Conservation (phyloP, 2,329 filamentous ascomycete genomes). For the Alternaria angustiovoidea region DNA sequence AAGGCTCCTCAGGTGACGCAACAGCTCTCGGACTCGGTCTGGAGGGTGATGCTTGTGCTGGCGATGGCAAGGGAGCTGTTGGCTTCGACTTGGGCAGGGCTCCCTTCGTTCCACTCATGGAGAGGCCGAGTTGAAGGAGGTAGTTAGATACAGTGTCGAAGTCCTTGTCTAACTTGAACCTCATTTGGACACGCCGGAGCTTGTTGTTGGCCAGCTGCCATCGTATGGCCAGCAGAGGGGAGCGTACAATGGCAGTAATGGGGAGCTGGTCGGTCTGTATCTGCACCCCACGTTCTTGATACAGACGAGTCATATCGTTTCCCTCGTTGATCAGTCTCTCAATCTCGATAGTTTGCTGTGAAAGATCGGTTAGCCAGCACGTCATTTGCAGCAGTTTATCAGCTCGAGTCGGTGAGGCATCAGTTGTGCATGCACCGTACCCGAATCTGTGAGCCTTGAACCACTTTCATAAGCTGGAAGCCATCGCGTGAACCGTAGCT, state of each 20-base stretch:
- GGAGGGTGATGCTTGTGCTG: background rate
- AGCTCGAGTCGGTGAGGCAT: background rate
- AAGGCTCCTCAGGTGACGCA: constrained; percentile 2
- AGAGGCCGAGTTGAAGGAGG: constrained; percentile 46
- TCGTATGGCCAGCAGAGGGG: constrained; percentile 52
- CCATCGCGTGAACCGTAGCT: constrained; percentile 36
- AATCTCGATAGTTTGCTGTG: constrained; percentile 35
- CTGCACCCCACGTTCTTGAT: constrained; percentile 36
- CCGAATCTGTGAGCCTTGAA: constrained; percentile 53
- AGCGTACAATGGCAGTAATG: constrained; percentile 54
- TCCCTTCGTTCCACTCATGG: constrained; percentile 29
- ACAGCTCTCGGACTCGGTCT: constrained; percentile 2
- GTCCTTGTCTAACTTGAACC: constrained; percentile 50
- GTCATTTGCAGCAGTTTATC: background rate
- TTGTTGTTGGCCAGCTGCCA: constrained; percentile 49
- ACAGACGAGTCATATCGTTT: constrained; percentile 26
- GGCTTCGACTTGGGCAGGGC: constrained; percentile 19
- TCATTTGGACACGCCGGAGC: constrained; percentile 57
- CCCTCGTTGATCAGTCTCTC: constrained; percentile 33
- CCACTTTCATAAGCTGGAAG: constrained; percentile 50
- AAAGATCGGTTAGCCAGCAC: constrained; percentile 14
- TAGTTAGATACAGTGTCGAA: constrained; percentile 45
- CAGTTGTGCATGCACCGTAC: constrained; percentile 44
- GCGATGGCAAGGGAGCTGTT: constrained; percentile 17
- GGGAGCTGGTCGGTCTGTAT: constrained; percentile 53